Conservation (phyloP, 2,329 filamentous ascomycete genomes). For the Calonectria hawksworthii region DNA sequence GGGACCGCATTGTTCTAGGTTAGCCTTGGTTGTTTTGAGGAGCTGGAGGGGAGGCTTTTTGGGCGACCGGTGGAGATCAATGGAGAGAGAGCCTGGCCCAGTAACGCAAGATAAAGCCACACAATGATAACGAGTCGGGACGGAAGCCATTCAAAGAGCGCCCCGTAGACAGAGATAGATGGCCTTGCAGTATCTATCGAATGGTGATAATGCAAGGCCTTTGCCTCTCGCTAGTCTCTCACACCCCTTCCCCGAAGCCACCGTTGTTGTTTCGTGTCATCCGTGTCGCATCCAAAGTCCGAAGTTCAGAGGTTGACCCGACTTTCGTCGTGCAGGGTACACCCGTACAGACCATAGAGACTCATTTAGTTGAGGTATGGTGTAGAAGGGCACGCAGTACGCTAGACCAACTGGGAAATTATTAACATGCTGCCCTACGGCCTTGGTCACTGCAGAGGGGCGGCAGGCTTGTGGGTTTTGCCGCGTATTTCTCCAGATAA, state of each 20-base stretch:
- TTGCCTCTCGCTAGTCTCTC: background rate
- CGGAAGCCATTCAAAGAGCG: background rate
- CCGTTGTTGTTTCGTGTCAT: slow-evolving; percentile 19
- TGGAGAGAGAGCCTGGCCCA: background rate
- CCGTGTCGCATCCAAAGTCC: background rate
- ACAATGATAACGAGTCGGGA: background rate
- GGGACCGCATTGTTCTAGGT: slow-evolving; percentile 19
- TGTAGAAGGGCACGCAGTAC: background rate
- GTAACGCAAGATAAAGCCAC: slow-evolving; percentile 8
- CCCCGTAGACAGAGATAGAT: background rate
- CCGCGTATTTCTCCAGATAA: slow-evolving; percentile 6
- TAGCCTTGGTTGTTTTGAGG: slow-evolving; percentile 2
- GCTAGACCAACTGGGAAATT: slow-evolving; percentile 1
- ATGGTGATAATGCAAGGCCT: background rate
- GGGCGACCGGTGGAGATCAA: background rate
- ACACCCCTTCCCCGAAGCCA: background rate
- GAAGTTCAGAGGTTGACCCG: background rate
- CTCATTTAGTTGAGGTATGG: slow-evolving; percentile 8
- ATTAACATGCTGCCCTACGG: slow-evolving; percentile 10
- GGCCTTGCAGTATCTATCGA: background rate
- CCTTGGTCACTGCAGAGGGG: background rate
- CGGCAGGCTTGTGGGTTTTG: background rate
- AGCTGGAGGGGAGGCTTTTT: slow-evolving; percentile 15
- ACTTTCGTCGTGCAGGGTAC: background rate
- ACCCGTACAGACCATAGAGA: background rate